Conservation (phyloP, 768 basidiomycete genomes). For the Tubosaeta sp. region DNA sequence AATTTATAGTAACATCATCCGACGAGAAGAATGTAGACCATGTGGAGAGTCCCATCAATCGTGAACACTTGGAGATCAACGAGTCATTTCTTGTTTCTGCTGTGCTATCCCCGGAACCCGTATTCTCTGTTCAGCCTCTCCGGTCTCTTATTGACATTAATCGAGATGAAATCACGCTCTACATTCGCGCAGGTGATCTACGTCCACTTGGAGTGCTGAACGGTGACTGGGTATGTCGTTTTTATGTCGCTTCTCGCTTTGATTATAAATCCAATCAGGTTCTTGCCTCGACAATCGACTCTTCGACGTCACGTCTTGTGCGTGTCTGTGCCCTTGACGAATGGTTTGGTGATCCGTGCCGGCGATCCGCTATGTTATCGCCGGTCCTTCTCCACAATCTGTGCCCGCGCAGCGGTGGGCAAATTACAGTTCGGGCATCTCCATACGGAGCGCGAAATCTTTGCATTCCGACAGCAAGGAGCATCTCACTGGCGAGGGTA, state of each 20-base stretch:
- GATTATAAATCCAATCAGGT: conserved; percentile 37
- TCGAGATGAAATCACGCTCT: conserved; percentile 54
- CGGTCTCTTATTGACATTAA: conserved; percentile 28
- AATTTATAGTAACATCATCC: conserved; percentile 45
- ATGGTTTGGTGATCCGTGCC: conserved; percentile 34
- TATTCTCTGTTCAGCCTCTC: conserved; percentile 32
- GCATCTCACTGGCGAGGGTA: conserved; percentile 75
- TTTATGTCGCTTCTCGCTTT: not conserved
- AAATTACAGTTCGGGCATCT: conserved; percentile 44
- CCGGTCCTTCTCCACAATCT: conserved; percentile 56
- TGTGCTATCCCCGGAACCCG: conserved; percentile 28
- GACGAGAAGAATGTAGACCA: conserved; percentile 12
- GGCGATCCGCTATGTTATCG: conserved; percentile 33
- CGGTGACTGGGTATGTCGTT: conserved; percentile 69
- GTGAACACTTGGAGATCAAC: conserved; percentile 61
- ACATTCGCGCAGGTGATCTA: conserved; percentile 60
- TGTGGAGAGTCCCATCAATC: conserved; percentile 9
- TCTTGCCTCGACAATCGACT: conserved; percentile 38
- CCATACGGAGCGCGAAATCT: conserved; percentile 60
- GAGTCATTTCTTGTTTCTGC: conserved; percentile 66
- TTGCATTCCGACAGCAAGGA: conserved; percentile 61
- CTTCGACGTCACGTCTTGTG: conserved; percentile 46
- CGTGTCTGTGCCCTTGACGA: conserved; percentile 53
- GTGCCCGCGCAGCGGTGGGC: conserved; percentile 24
- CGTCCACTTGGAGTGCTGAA: conserved; percentile 61